Evolutionary conservation across 1,284 basidiomycete species (phyloP), one percentile per base, ranked within the genome.

Genomic region (Testicularia cyperi): DNA sequence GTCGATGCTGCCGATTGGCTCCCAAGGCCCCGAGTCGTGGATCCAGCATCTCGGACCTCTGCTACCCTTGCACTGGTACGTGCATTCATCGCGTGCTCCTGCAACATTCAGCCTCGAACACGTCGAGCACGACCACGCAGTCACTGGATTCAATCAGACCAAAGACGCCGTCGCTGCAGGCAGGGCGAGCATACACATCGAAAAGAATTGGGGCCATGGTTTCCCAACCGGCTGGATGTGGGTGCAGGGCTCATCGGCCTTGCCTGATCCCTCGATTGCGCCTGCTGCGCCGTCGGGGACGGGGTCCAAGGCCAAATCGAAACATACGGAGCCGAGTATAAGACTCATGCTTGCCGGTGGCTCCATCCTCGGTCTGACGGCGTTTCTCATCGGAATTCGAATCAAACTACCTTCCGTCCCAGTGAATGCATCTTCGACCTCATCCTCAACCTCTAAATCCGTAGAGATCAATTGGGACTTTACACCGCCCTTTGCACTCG

Each of bases 141-240:
- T 18, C 10, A 31, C 9, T 8, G 29, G n/a, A n/a, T n/a, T n/a
- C n/a, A 27, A 27, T n/a, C 9, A 27, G 25, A 27, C 25, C 9
- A 9, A 9, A n/a, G 25, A 27, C 25, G 25, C 25, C 25, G 26
- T 53, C 7, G 48, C 60, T 13, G 46, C 60, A 2, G 60, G 60
- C 4, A 14, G 38, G 18, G 60, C 31, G 1, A 26, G 36, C 23
- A 3, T 57, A 15, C 60, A 57, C 31, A 18, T 48, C 4, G 60
- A 63, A 22, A 63, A 57, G 33, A 63, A 63, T 24, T 56, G 53
- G 48, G 60, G 60, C 6, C 53, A 63, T 16, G 33, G 41, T 10
- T 63, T 63, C 27, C 60, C 60, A 0, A 31, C 40, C 5, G 60
- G 60, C 3, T 63, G 53, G 60, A 47, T 56, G 34, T 63, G 60